Base-by-base conservation (phyloP, 306 rosid species). In the Fragaria nilgerrensis region DNA sequence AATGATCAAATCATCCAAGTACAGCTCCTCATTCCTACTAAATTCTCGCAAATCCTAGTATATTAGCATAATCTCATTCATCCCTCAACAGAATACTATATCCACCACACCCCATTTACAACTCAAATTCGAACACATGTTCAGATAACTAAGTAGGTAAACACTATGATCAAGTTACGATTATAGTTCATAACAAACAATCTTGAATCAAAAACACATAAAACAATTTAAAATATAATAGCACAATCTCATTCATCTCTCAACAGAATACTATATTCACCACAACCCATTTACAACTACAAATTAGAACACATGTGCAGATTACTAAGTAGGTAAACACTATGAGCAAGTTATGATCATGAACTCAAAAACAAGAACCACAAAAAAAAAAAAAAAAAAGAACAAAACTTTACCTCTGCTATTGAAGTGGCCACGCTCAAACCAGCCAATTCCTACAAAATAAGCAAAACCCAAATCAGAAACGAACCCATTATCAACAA, bases 391-490 rank as follows among this genome's bases (percentile, higher is more conserved):
- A 41, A 1, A 9, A 19, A 14, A 25, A 59, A 59, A 1, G 1
- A 19, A 27, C 58, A 45, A 5, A n/a, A 45, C 75, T 82, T 77
- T 82, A 89, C 99, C 97, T 92, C 97, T 17, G 97, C 91, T 53
- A 92, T 85, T 55, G 99, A 91, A 25, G 91, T 34, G 43, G 97
- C 97, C 1, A 92, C 97, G 27, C 99, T 95, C 85, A 95, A 84
- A 79, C 99, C 99, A 78, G 99, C 99, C 88, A 95, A 84, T 82
- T 95, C 99, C 99, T 95, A 75, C 43, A 78, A 83, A 44, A 17
- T 75, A 25, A 44, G 68, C 49, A 50, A 17, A 15, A 56, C 68
- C 53, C 52, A 36, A 61, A 72, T 15, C 61, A 23, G 45, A 75
- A 32, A 19, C 19, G 36, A 56, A 81, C 41, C 47, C 70, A 15